Evolutionary conservation across 805 yeast genomes (phyloP).

Genomic region (Teunomyces atbi): DNA sequence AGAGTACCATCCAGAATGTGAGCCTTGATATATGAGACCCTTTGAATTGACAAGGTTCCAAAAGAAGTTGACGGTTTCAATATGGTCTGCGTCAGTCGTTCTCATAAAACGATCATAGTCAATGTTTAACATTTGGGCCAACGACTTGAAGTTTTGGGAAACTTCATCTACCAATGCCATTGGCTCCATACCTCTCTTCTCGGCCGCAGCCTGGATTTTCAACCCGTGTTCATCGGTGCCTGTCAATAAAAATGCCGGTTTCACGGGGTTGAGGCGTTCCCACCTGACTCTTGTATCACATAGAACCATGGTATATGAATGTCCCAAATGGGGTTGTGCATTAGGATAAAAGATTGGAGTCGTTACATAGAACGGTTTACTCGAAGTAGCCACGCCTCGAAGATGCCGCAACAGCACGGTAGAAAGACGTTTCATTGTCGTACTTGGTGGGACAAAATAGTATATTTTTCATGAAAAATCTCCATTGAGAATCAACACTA

Average conservation of each 20-base stretch:
- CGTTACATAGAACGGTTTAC: conserved; percentile 54
- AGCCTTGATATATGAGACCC: conserved; percentile 76
- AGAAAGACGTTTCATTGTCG: neutral
- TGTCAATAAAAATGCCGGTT: conserved; percentile 59
- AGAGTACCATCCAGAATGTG: conserved; percentile 93
- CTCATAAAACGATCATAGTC: conserved; percentile 76
- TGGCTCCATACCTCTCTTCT: conserved; percentile 46
- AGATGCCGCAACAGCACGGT: neutral
- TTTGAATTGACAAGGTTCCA: conserved; percentile 64
- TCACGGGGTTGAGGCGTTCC: conserved; percentile 45
- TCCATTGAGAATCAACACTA: neutral
- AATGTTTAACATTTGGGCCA: conserved; percentile 61
- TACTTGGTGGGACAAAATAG: neutral
- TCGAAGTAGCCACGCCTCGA: neutral
- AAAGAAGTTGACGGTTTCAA: conserved; percentile 57
- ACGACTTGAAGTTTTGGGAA: conserved; percentile 57
- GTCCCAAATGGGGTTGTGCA: conserved; percentile 93
- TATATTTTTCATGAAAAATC: neutral
- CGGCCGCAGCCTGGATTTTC: conserved; percentile 87
- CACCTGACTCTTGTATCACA: conserved; percentile 80
- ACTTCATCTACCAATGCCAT: conserved; percentile 70
- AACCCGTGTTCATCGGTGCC: conserved; percentile 98
- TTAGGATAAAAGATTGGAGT: conserved; percentile 97
- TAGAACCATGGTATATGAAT: conserved; percentile 80
- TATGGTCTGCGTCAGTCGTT: conserved; percentile 85